A percentile compares a stretch with the other conserved stretches of the same genome.
phyloP scores from a whole-genome alignment of 352 stramenopile species.

The Pythium aquatile region DNA sequence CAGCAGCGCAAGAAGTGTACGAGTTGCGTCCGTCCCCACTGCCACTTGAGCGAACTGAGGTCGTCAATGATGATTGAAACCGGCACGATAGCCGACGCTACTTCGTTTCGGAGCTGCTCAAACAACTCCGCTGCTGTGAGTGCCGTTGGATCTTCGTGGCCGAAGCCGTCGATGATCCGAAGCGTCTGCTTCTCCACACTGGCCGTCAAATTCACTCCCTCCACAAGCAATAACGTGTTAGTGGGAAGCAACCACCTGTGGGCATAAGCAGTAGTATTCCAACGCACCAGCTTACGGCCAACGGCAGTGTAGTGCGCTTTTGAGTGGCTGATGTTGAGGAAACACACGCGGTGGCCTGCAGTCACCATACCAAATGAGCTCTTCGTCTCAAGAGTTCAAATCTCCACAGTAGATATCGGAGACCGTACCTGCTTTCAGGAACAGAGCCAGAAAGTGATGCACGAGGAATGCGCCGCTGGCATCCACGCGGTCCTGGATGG shows the following conservation, averaged over 20 bases:
- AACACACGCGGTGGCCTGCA: conserved; percentile 58
- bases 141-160: not conserved
- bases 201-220: conserved; percentile 55
- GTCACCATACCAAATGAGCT: not conserved
- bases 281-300: conserved; percentile 61
- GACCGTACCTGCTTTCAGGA: conserved; percentile 55
- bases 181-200: conserved; percentile 38
- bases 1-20: conserved; percentile 64
- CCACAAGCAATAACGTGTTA: not conserved
- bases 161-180: conserved; percentile 42
- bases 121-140: conserved; percentile 29
- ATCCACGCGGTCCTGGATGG: conserved; percentile 59
- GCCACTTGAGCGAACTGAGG: conserved; percentile 57
- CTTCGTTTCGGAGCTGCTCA: conserved; percentile 37
- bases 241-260: not conserved
- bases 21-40: conserved; percentile 39
- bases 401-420: not conserved
- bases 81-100: conserved; percentile 32
- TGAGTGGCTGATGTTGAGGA: conserved; percentile 45
- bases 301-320: conserved; percentile 63
- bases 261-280: not conserved
- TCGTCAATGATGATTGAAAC: conserved; percentile 69
- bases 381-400: not conserved
- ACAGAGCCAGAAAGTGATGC: conserved; percentile 70
- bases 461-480: conserved; percentile 56